Percentiles rank a stretch among this genome's conserved stretches.
Conservation (phyloP, 2,329 filamentous ascomycete genomes). For the Exophiala bonariae region DNA sequence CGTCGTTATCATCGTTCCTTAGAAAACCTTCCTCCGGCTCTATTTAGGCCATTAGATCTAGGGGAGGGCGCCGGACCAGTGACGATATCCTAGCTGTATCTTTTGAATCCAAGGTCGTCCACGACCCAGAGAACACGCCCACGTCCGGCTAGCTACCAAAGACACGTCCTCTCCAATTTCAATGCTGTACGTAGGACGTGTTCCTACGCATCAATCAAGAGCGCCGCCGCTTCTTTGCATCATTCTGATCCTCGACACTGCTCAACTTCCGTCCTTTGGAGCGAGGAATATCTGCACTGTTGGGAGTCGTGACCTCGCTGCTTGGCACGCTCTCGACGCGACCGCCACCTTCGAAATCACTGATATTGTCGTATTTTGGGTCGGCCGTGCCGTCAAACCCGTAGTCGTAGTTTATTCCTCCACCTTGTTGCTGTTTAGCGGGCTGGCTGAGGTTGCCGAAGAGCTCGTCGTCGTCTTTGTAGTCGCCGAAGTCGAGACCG, state of each 20-base stretch:
- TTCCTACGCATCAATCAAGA: conserved; percentile 1
- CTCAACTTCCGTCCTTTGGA: conserved; percentile 17
- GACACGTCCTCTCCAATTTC: no score
- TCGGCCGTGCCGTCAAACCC: conserved; percentile 27
- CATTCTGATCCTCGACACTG: conserved; percentile 5
- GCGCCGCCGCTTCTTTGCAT: conserved; percentile 10
- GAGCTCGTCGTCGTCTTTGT: conserved; percentile 38
- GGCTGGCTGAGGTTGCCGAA: conserved; percentile 40
- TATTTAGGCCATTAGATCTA: no score
- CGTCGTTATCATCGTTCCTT: no score
- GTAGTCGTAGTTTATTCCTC: conserved; percentile 39
- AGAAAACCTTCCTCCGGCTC: no score
- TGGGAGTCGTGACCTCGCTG: conserved; percentile 45
- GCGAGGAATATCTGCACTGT: conserved; percentile 7
- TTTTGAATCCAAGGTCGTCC: no score
- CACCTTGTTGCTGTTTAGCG: conserved; percentile 12
- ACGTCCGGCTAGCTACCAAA: no score
- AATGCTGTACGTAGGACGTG: no score
- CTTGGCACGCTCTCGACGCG: conserved; percentile 46
- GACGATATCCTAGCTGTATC: no score
- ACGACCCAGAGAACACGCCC: no score
- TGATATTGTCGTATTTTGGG: conserved; percentile 18
- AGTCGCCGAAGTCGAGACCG: conserved; percentile 18
- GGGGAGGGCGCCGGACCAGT: no score
- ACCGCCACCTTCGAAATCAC: conserved; percentile 31